phyloP scores from a whole-genome alignment of 2,329 filamentous ascomycete genomes.

The Coniella vitis region DNA sequence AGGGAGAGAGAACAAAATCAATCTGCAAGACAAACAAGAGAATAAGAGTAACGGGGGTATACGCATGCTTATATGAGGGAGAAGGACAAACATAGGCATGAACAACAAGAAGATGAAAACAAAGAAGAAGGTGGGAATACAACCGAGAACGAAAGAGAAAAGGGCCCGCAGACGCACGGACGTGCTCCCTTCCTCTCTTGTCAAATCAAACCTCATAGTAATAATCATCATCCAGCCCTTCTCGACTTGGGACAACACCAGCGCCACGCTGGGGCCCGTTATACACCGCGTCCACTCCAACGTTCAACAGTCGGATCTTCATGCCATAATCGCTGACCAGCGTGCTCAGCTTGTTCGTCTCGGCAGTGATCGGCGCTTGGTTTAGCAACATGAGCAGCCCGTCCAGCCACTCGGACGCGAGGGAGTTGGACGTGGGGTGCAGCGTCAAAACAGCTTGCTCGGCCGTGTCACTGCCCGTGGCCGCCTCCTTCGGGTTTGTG shows the following conservation, averaged over 20 bases:
- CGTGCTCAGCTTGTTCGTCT: constrained; percentile 84
- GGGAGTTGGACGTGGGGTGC: constrained; percentile 69
- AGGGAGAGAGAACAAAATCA: neutral
- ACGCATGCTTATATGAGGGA: constrained; percentile 16
- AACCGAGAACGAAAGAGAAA: neutral
- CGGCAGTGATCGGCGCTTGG: constrained; percentile 92
- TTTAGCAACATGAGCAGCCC: constrained; percentile 91
- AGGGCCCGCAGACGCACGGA: neutral
- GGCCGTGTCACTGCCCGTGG: constrained; percentile 33
- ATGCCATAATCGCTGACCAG: constrained; percentile 85
- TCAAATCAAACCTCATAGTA: constrained; percentile 79
- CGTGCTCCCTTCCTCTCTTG: neutral
- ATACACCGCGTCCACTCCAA: constrained; percentile 73
- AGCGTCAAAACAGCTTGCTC: constrained; percentile 78
- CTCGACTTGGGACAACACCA: constrained; percentile 71
- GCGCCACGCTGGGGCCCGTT: constrained; percentile 60
- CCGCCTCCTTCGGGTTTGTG: constrained; percentile 33
- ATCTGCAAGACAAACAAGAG: neutral
- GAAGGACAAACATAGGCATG: no score
- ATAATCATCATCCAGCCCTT: constrained; percentile 86
- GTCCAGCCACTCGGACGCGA: constrained; percentile 95
- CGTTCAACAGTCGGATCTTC: constrained; percentile 87
- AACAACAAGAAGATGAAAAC: no score
- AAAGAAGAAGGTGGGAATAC: neutral
- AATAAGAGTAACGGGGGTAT: constrained; percentile 8